Evolutionary conservation across 306 rosid genomes (phyloP), one percentile per base, ranked within the genome.

Genomic region (Cucurbita pepo): DNA sequence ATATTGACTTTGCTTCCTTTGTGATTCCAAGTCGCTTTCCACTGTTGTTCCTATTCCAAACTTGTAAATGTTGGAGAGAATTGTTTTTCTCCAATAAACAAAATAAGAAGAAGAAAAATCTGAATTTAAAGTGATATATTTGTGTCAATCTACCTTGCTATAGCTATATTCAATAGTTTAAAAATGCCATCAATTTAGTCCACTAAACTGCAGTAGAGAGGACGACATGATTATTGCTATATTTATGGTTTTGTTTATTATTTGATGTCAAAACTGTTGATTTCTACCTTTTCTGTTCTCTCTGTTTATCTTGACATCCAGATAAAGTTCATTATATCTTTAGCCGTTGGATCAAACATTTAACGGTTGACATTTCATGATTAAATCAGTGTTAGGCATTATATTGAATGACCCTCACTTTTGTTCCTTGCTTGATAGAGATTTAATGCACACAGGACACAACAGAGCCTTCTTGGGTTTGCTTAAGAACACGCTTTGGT

Each of bases 1-100:
- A 69, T 69, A 48, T 51, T 69, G 74, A 69, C 45, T 69, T 69
- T 3, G 71, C 59, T 51, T 69, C 56, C 74, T 69, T 69, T 69
- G 52, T 56, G 74, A 50, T 51, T 50, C 59, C 5, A 30, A 51
- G 59, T 69, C 73, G 73, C 45, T 69, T 47, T 69, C 73, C 73
- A 69, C 45, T 69, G 36, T 48, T 50, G 16, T 34, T 13, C 18
- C 34, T 50, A 43, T 34, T 65, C 74, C 45, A 30, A 69, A 69
- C 74, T 51, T 48, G 74, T 69, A 59, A 69, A 51, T 51, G 41
- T 1, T 50, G 15, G 44, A 69, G 56, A 51, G 59, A 69, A 50
- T 50, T 69, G 58, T 69, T 51, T 51, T 50, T 50, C 36, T 3
- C 19, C 6, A 10, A 69, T 48, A 16, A 1, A 13, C 7, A 67